phyloP scores from a whole-genome alignment of 768 basidiomycete genomes.

The Ramaria sp. region DNA sequence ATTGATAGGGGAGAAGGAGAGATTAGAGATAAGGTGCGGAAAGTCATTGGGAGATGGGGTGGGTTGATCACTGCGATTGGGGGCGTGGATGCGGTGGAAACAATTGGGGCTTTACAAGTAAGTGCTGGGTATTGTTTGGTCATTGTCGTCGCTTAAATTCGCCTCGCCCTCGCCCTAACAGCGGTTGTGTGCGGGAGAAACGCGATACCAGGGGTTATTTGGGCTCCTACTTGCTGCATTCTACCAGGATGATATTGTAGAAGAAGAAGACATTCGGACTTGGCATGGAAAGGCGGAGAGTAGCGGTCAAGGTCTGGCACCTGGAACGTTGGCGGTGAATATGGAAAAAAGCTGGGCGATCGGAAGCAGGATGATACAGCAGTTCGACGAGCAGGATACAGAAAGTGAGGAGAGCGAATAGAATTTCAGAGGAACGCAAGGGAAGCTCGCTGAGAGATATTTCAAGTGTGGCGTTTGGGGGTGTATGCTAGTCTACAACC shows the following conservation, averaged over 20 bases:
- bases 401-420: constrained; percentile 36
- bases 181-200: constrained; percentile 50
- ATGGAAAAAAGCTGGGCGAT: constrained; percentile 59
- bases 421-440: too few relatives aligned
- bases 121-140: constrained; percentile 13
- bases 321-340: constrained; percentile 36
- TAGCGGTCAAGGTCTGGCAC: constrained; percentile 39
- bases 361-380: constrained; percentile 65
- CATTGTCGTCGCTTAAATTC: constrained; percentile 5
- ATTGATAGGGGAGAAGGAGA: constrained; percentile 49
- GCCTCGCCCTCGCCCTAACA: constrained; percentile 18
- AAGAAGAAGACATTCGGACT: constrained; percentile 78
- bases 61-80: constrained; percentile 70
- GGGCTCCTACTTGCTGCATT: constrained; percentile 75
- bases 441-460: too few relatives aligned
- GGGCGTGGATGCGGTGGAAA: constrained; percentile 74
- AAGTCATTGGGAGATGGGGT: constrained; percentile 71
- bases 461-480: too few relatives aligned
- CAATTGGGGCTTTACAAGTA: constrained; percentile 71
- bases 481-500: too few relatives aligned
- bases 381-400: constrained; percentile 58
- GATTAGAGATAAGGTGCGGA: constrained; percentile 34
- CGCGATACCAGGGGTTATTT: constrained; percentile 59
- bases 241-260: constrained; percentile 88
- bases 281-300: constrained; percentile 57